Conservation (phyloP, 2,329 filamentous ascomycete species). For the Remersonia thermophila region DNA sequence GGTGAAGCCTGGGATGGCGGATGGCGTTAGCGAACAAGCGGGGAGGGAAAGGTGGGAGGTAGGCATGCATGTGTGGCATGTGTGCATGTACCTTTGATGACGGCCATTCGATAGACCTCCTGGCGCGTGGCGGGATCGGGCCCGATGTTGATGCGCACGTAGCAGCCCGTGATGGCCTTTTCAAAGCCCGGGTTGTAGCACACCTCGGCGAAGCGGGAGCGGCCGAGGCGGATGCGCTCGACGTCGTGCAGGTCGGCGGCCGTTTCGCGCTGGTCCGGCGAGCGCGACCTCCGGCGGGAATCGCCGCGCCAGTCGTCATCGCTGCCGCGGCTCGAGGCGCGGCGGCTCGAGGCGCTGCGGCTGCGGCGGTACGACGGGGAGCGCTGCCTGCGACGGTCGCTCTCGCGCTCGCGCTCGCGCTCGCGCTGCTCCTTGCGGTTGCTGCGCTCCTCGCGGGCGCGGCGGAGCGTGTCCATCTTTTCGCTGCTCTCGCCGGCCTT, state of each 20-base stretch:
- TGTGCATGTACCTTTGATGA: slow-evolving; percentile 73
- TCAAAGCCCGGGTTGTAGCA: slow-evolving; percentile 92
- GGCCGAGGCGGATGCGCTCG: slow-evolving; percentile 70
- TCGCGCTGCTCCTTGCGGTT: slow-evolving; percentile 51
- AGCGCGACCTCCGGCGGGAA: slow-evolving; percentile 35
- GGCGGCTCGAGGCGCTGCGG: slow-evolving; percentile 40
- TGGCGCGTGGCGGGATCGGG: slow-evolving; percentile 59
- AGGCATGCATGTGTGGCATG: too few relatives aligned
- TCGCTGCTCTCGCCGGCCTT: slow-evolving; percentile 55
- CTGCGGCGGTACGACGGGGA: slow-evolving; percentile 29
- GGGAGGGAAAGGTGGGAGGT: too few relatives aligned
- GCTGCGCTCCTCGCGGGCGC: slow-evolving; percentile 51
- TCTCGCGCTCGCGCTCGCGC: slow-evolving; percentile 51
- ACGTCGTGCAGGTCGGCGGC: slow-evolving; percentile 67
- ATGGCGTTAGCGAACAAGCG: too few relatives aligned
- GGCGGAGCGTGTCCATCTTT: slow-evolving; percentile 59
- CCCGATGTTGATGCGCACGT: slow-evolving; percentile 72
- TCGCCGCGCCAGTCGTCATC: slow-evolving; percentile 59
- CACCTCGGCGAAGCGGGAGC: slow-evolving; percentile 76
- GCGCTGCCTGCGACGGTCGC: slow-evolving; percentile 43
- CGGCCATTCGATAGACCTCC: slow-evolving; percentile 75
- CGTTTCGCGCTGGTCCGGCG: slow-evolving; percentile 50
- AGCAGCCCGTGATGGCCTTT: slow-evolving; percentile 68
- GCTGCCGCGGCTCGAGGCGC: slow-evolving; percentile 57
- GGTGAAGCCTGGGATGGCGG: slow-evolving; percentile 63